Conservation (phyloP, 345 rosid species). For the Raphanus raphanistrum region DNA sequence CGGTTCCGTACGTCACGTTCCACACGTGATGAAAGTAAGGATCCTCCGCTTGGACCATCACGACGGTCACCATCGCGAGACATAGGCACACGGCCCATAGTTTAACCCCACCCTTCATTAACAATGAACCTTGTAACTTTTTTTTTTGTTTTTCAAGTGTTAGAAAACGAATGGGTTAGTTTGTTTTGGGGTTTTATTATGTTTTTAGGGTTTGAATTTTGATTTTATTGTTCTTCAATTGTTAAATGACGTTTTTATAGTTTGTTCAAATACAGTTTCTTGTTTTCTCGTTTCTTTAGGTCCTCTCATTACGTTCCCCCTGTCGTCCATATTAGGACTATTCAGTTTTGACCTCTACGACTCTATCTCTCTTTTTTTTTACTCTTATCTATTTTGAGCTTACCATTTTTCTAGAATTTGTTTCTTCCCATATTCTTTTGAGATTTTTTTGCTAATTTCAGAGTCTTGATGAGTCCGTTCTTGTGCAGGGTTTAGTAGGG, state of each 20-base stretch:
- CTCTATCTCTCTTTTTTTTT: too few species aligned
- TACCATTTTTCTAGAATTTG: neutral
- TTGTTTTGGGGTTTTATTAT: neutral
- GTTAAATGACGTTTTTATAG: constrained; percentile 32
- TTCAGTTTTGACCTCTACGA: constrained; percentile 23
- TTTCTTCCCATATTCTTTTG: neutral
- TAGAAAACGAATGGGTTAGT: neutral
- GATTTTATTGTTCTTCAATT: neutral
- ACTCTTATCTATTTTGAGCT: constrained; percentile 24
- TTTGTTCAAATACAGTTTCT: constrained; percentile 17
- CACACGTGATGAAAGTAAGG: constrained; percentile 68
- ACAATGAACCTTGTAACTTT: neutral
- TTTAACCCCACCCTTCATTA: constrained; percentile 40
- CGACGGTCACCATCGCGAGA: constrained; percentile 29
- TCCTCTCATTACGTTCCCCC: constrained; percentile 38
- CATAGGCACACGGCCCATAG: constrained; percentile 35
- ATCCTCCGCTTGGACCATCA: constrained; percentile 58
- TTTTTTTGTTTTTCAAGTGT: constrained; percentile 7
- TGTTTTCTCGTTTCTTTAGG: constrained; percentile 24
- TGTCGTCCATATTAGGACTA: constrained; percentile 35
- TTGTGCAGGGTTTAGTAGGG: neutral
- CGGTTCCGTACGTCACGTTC: constrained; percentile 77
- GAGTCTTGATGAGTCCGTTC: neutral
- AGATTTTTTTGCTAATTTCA: neutral
- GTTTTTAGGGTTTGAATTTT: constrained; percentile 2